phyloP scores from a whole-genome alignment of 345 rosid genomes.

The Eucalyptus regnans region DNA sequence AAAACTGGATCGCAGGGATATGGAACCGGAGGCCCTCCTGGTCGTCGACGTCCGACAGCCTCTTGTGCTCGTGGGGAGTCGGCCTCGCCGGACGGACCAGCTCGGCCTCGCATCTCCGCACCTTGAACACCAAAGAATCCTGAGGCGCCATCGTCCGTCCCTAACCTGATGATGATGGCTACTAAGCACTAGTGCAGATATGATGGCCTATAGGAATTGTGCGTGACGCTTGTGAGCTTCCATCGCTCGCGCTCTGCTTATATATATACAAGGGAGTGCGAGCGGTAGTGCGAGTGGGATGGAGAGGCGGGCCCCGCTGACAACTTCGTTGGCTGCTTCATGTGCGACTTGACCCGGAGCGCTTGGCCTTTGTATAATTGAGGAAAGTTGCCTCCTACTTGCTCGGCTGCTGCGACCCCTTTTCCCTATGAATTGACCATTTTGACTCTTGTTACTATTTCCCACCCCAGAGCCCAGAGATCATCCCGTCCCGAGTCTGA shows the following conservation, averaged over 20 bases:
- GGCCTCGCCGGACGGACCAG: constrained; percentile 33
- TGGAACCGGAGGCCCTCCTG: constrained; percentile 36
- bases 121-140: constrained; percentile 14
- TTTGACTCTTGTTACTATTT: not conserved
- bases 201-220: not conserved
- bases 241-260: not conserved
- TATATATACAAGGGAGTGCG: not conserved
- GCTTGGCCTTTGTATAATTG: not conserved
- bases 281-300: not conserved
- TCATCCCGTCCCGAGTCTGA: no score
- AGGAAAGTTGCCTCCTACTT: not conserved
- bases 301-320: not conserved
- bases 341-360: not conserved
- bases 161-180: not conserved
- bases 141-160: not conserved
- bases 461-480: no score
- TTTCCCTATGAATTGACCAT: not conserved
- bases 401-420: not conserved
- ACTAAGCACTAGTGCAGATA: not conserved
- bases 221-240: not conserved
- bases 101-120: constrained; percentile 12
- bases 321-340: not conserved
- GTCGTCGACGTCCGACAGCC: constrained; percentile 49
- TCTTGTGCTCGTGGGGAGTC: constrained; percentile 29
- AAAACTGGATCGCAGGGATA: constrained; percentile 19